Conservation (phyloP, 176 grass and related monocot genomes). For the Carex pumila region DNA sequence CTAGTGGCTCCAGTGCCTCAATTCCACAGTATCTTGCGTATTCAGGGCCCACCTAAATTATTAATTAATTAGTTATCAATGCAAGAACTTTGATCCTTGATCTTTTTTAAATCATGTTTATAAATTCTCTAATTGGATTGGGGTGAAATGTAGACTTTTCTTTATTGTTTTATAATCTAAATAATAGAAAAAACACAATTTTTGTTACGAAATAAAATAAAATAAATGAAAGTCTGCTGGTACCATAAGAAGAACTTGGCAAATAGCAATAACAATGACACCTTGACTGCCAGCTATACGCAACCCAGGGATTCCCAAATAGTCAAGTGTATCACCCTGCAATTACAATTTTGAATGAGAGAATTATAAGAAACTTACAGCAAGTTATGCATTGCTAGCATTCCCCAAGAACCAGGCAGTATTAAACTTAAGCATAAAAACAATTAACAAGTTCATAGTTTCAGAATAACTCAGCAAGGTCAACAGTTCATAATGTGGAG, state of each 20-base stretch:
- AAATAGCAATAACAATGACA: slow-evolving; percentile 76
- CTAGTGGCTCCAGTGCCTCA: slow-evolving; percentile 79
- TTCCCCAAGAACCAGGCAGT: background rate
- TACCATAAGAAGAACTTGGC: slow-evolving; percentile 94
- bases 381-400: background rate
- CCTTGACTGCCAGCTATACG: slow-evolving; percentile 88
- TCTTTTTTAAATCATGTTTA: background rate
- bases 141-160: background rate
- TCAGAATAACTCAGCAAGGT: background rate
- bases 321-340: slow-evolving; percentile 95
- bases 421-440: background rate
- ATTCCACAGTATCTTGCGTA: slow-evolving; percentile 89
- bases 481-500: no score
- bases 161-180: background rate
- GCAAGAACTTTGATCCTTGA: background rate
- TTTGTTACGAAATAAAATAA: background rate
- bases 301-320: slow-evolving; percentile 87
- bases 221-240: background rate
- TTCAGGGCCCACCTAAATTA: slow-evolving; percentile 73
- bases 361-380: background rate
- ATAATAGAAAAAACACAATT: background rate
- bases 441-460: background rate
- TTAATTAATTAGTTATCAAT: background rate
- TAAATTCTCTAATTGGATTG: background rate
- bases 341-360: background rate